Conservation (phyloP, 768 basidiomycete species). For the Boletus barrowsii region DNA sequence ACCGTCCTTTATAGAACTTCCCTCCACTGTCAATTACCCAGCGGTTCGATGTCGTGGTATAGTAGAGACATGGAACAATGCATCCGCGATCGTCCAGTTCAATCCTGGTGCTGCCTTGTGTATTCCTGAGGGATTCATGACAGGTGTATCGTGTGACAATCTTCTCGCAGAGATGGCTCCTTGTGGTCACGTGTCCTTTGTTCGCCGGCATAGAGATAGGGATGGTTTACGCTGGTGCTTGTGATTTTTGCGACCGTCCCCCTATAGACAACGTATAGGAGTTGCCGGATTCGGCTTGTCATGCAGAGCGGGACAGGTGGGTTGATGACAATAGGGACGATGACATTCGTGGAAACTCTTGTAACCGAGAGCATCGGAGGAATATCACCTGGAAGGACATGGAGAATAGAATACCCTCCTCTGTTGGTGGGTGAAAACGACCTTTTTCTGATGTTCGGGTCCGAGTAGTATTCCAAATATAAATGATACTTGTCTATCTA, state of each 20-base stretch:
- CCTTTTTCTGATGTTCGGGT: too few species aligned
- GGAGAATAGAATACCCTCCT: too few species aligned
- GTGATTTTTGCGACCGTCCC: not conserved
- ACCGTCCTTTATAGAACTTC: not conserved
- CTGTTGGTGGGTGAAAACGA: too few species aligned
- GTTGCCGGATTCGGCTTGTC: not conserved
- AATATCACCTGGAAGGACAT: too few species aligned
- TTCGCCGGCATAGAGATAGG: not conserved
- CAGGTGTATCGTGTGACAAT: not conserved
- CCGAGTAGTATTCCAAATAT: too few species aligned
- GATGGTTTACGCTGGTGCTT: not conserved
- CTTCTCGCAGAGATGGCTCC: not conserved
- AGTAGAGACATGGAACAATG: not conserved
- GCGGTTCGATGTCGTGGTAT: not conserved
- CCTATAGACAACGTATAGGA: not conserved
- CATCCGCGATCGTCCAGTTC: not conserved
- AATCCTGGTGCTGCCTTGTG: not conserved
- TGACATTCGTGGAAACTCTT: too few species aligned
- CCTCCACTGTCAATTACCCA: not conserved
- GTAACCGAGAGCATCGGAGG: too few species aligned
- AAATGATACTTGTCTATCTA: too few species aligned
- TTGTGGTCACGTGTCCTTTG: not conserved
- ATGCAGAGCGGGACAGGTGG: too few species aligned
- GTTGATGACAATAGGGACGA: too few species aligned
- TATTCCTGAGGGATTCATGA: not conserved